Conservation (phyloP, 2,329 filamentous ascomycete genomes). For the Lecanicillium sp. region DNA sequence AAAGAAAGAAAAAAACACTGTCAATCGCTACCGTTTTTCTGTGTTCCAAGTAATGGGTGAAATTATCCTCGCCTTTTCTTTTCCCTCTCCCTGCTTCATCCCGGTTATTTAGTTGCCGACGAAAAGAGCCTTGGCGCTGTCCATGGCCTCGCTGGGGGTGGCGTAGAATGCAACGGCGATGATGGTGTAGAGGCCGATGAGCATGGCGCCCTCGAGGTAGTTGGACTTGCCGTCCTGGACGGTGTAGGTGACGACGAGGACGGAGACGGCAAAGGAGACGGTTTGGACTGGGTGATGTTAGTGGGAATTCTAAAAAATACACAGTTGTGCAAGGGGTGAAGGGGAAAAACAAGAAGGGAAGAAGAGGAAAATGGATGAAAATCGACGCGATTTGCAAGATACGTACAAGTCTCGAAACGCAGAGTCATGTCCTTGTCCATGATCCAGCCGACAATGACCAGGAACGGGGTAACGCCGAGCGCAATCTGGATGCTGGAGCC, state of each 20-base stretch:
- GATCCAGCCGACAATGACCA: constrained; percentile 77
- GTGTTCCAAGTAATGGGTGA: too few species aligned
- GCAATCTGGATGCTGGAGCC: constrained; percentile 80
- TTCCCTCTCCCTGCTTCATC: neutral
- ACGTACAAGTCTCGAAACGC: constrained; percentile 61
- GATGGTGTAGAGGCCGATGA: constrained; percentile 48
- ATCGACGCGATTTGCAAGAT: neutral
- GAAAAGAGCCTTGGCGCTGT: constrained; percentile 24
- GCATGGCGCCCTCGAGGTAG: constrained; percentile 75
- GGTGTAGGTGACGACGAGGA: constrained; percentile 68
- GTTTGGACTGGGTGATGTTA: constrained; percentile 52
- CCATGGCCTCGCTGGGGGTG: constrained; percentile 43
- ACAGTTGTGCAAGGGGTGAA: neutral
- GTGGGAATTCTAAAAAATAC: constrained; percentile 11
- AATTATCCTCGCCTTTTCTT: neutral
- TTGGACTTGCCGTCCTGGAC: constrained; percentile 80
- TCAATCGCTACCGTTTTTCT: too few species aligned
- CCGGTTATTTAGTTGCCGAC: neutral
- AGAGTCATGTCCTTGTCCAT: constrained; percentile 68
- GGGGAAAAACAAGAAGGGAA: neutral
- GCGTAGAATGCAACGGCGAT: constrained; percentile 57
- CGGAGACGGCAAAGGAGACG: constrained; percentile 69
- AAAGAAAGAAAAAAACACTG: neutral
- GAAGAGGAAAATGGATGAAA: too few species aligned
- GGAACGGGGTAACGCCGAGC: constrained; percentile 70